Base-by-base conservation (phyloP, 1,139 yeast species). In the Kodamaea sp. region DNA sequence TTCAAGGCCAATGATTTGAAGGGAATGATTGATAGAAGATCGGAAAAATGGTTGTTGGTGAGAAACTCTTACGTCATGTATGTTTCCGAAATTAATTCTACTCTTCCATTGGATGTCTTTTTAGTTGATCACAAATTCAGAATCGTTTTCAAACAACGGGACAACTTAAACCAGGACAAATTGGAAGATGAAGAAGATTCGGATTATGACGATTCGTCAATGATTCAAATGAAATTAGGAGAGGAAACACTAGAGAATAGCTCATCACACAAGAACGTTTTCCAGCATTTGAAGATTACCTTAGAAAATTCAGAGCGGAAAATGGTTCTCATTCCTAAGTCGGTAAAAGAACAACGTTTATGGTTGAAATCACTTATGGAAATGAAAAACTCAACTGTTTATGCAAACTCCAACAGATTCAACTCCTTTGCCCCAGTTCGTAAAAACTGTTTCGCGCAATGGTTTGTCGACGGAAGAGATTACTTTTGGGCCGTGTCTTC, bases 381-480 rank as follows among this genome's bases (percentile, higher is more conserved):
- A 16, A 88, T 90, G 95, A 75, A 76, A 34, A 73, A 72, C 28
- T 67, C 73, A 28, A 76, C 92, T 0, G 61, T 74, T 1, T 92
- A 97, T 95, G 66, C 90, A 0, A 71, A 76, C 39, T 64, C 65
- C 3, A 78, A 94, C 46, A 70, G 98, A 42, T 94, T 94, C 59
- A 80, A 72, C 7, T 87, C 96, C 31, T 94, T 87, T 73, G 96
- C 98, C 0, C 99, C 99, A 0, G 78, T 90, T 1, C 70, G 99
- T 44, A 63, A 78, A 21, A 78, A 87, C 47, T 87, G 88, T 39
- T 87, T 78, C 62, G 96, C 97, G 4, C 96, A 92, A 56, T 92
- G 96, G 95, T 83, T 92, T 64, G 97, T 94, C 5, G 99, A 94
- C 61, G 98, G 87, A 3, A 69, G 97, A 53, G 98, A 94, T 59